Conservation (phyloP, 2,329 filamentous ascomycete species). For the Fusarium napiforme region DNA sequence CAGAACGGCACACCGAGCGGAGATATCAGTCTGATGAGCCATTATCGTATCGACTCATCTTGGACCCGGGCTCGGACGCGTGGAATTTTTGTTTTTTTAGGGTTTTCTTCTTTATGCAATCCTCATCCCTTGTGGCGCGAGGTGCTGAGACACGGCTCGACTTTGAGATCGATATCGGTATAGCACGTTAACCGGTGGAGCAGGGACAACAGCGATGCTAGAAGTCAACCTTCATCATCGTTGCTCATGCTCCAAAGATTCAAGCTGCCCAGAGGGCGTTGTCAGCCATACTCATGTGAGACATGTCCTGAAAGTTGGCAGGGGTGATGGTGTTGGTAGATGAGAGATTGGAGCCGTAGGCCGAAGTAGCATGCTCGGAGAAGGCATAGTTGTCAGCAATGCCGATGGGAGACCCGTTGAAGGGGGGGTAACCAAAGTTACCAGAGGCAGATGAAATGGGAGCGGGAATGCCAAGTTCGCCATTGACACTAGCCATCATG, state of each 20-base stretch:
- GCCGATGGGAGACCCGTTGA: constrained; percentile 39
- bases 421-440: constrained; percentile 39
- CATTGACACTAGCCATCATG: constrained; percentile 33
- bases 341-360: constrained; percentile 43
- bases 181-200: constrained; percentile 28
- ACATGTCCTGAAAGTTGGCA: constrained; percentile 41
- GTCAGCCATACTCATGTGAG: constrained; percentile 38
- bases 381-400: constrained; percentile 42
- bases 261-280: constrained; percentile 35
- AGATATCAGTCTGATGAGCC: background rate
- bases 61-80: constrained; percentile 23
- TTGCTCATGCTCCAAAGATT: constrained; percentile 8
- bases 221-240: constrained; percentile 17
- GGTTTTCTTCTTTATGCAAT: constrained; percentile 31
- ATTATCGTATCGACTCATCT: constrained; percentile 23
- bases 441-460: constrained; percentile 44
- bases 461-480: constrained; percentile 33
- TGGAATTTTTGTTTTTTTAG: constrained; percentile 11
- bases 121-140: constrained; percentile 29
- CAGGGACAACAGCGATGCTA: constrained; percentile 21
- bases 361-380: constrained; percentile 41
- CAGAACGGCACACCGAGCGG: constrained; percentile 24
- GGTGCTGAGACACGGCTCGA: constrained; percentile 10
- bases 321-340: constrained; percentile 47
- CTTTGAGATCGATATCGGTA: constrained; percentile 7